phyloP scores from a whole-genome alignment of 805 yeast species.

The Candida ulmi region DNA sequence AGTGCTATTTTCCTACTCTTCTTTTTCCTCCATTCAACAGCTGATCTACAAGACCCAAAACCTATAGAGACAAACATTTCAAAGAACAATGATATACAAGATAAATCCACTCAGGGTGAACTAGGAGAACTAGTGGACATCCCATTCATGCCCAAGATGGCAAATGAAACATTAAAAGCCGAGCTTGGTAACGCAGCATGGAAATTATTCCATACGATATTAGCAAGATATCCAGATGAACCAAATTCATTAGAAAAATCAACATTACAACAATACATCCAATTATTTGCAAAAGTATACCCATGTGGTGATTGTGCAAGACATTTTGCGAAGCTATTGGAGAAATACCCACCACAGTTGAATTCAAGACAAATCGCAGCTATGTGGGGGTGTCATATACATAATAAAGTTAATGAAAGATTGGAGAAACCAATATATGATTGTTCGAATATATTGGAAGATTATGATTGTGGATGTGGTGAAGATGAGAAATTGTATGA shows the following conservation, averaged over 20 bases:
- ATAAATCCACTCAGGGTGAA: background rate
- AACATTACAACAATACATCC: constrained; percentile 59
- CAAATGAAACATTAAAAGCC: constrained; percentile 74
- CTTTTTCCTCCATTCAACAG: constrained; percentile 13
- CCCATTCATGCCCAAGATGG: constrained; percentile 84
- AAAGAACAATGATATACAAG: background rate
- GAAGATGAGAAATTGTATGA: constrained; percentile 53
- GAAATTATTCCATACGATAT: constrained; percentile 84
- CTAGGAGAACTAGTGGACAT: constrained; percentile 3
- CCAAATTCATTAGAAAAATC: constrained; percentile 62
- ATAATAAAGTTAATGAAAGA: constrained; percentile 76
- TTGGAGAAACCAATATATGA: constrained; percentile 71
- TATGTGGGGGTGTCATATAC: constrained; percentile 93
- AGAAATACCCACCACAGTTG: constrained; percentile 80
- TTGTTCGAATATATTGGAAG: constrained; percentile 78
- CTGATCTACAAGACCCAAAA: constrained; percentile 19
- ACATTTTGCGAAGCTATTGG: constrained; percentile 70
- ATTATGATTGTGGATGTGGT: constrained; percentile 96
- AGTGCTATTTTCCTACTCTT: constrained; percentile 10
- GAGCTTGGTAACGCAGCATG: constrained; percentile 89
- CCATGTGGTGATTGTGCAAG: constrained; percentile 98
- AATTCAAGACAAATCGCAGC: constrained; percentile 75
- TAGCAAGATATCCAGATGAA: constrained; percentile 85
- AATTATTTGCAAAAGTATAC: constrained; percentile 82
- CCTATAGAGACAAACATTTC: constrained; percentile 15